Evolutionary conservation across 129 eudicot species (phyloP).

Genomic region (Flaveria sonorensis): DNA sequence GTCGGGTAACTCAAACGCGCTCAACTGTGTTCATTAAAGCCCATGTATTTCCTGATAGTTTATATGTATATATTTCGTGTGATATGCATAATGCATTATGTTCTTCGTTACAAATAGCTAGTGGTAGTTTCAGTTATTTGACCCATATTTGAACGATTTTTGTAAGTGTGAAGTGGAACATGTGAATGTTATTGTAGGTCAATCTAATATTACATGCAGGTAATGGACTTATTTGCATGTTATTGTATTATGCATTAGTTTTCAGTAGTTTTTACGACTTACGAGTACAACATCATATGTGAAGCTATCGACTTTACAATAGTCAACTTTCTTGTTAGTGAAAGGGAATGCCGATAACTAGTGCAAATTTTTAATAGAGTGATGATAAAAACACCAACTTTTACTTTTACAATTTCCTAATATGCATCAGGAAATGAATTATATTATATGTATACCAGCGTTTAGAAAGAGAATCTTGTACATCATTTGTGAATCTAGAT

Average conservation of each 20-base stretch:
- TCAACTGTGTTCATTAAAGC: slow-evolving; percentile 12
- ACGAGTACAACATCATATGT: not conserved
- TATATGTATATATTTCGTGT: not conserved
- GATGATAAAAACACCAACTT: not conserved
- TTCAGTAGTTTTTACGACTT: not conserved
- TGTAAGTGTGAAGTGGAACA: not conserved
- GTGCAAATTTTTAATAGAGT: not conserved
- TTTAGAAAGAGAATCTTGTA: not conserved
- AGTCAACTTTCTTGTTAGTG: too few relatives aligned
- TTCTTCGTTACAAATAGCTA: not conserved
- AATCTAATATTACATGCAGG: not conserved
- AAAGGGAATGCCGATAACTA: not conserved
- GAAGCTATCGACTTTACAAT: not conserved
- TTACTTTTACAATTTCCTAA: not conserved
- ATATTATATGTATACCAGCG: not conserved
- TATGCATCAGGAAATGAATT: not conserved
- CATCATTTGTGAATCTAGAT: not conserved
- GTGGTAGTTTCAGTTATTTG: not conserved
- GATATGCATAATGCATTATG: not conserved
- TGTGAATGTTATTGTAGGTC: not conserved
- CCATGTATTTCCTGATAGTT: not conserved
- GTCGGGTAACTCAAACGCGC: slow-evolving; percentile 53
- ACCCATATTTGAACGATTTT: not conserved
- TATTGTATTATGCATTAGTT: too few relatives aligned
- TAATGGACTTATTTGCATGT: not conserved